Evolutionary conservation across 2,329 filamentous ascomycete genomes (phyloP).

Genomic region (Penicillium sp.): DNA sequence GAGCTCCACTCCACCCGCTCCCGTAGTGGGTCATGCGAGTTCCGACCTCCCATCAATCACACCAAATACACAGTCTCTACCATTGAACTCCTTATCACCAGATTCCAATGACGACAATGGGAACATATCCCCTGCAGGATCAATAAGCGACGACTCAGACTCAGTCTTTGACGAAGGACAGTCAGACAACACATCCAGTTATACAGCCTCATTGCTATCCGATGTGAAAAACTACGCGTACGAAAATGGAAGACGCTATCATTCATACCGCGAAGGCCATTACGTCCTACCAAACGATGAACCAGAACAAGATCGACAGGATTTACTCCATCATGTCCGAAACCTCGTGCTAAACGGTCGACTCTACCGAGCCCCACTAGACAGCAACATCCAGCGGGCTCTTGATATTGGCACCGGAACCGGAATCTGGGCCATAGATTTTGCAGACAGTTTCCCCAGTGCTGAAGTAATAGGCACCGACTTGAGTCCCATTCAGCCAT

Average conservation of each 20-base stretch:
- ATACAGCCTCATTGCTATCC: conserved; percentile 24
- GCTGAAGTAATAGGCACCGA: conserved; percentile 49
- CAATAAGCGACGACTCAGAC: conserved; percentile 9
- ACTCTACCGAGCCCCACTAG: conserved; percentile 40
- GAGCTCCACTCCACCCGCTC: background rate
- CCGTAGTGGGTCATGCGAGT: background rate
- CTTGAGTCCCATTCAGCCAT: conserved; percentile 44
- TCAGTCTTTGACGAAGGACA: conserved; percentile 21
- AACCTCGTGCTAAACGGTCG: conserved; percentile 38
- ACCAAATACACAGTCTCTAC: background rate
- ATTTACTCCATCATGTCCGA: conserved; percentile 39
- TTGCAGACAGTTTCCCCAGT: conserved; percentile 36
- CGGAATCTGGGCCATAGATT: conserved; percentile 37
- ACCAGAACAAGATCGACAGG: conserved; percentile 37
- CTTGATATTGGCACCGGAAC: conserved; percentile 45
- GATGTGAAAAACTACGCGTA: conserved; percentile 24
- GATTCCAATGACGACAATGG: background rate
- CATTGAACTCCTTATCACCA: background rate
- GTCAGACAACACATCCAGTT: conserved; percentile 19
- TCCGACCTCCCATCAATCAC: background rate
- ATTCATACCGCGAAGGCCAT: conserved; percentile 29
- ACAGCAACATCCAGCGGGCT: conserved; percentile 27
- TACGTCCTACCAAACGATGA: conserved; percentile 40
- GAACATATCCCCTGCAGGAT: conserved; percentile 13
- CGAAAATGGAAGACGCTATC: conserved; percentile 31